Conservation (phyloP, 768 basidiomycete genomes). For the Leccinum arenicola region DNA sequence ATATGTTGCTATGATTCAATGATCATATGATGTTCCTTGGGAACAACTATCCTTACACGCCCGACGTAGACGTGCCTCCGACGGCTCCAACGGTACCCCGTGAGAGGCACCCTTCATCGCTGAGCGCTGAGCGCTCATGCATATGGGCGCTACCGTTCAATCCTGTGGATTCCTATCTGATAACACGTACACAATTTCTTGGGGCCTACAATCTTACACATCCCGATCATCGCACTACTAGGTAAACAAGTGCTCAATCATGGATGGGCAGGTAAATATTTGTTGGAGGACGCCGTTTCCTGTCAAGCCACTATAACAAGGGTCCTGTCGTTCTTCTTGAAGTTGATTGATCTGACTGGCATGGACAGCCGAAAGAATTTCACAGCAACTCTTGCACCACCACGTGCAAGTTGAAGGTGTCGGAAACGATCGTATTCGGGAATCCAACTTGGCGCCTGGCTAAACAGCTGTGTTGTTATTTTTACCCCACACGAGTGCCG, state of each 20-base stretch:
- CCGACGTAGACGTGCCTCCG: not conserved
- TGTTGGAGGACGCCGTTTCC: constrained; percentile 1
- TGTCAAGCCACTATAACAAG: constrained; percentile 7
- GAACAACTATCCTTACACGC: not conserved
- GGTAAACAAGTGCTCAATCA: not conserved
- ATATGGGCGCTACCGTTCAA: not conserved
- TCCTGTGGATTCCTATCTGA: not conserved
- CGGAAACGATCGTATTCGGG: not conserved
- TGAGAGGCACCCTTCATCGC: not conserved
- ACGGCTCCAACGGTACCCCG: too few relatives aligned
- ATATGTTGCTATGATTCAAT: not conserved
- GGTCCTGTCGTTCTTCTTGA: constrained; percentile 7
- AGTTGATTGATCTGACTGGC: not conserved
- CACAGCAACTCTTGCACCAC: constrained; percentile 5
- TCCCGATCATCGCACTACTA: constrained; percentile 3
- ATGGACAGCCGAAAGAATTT: not conserved
- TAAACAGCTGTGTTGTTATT: not conserved
- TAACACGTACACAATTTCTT: not conserved
- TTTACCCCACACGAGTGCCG: not conserved
- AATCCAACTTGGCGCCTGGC: not conserved
- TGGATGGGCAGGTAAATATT: not conserved
- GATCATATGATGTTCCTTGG: constrained; percentile 5
- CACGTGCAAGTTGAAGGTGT: not conserved
- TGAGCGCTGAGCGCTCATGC: not conserved
- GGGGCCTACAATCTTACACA: not conserved